phyloP scores from a whole-genome alignment of 176 grass and related monocot species.

The Oryza punctata region DNA sequence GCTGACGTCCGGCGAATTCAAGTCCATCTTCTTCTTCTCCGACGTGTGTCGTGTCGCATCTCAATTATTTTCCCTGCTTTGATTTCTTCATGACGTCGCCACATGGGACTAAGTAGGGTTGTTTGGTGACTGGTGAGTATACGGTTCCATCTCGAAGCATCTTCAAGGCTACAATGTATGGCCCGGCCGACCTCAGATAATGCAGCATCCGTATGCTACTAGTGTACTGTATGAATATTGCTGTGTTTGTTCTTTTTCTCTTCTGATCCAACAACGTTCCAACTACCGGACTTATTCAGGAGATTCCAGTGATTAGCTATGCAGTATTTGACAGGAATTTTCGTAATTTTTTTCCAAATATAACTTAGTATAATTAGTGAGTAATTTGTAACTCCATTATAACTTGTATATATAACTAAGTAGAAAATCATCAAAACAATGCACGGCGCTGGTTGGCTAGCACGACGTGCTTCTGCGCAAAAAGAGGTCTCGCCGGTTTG shows the following conservation, averaged over 20 bases:
- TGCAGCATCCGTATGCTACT: no score
- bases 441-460: no score
- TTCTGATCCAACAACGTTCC: not conserved
- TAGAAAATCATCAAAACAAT: no score
- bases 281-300: not conserved
- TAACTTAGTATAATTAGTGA: no score
- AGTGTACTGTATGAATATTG: not conserved
- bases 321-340: no score
- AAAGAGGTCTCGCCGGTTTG: no score
- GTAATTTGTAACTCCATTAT: no score
- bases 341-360: no score
- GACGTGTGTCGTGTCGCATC: not conserved
- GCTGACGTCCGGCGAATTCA: not conserved
- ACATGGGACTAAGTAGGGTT: not conserved
- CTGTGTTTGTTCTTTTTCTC: not conserved
- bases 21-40: slow-evolving; percentile 18
- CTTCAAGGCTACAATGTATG: not conserved
- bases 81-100: not conserved
- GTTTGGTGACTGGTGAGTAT: slow-evolving; percentile 3
- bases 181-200: no score
- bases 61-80: not conserved
- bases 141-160: slow-evolving; percentile 7
- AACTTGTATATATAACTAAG: no score
- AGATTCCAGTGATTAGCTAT: no score
- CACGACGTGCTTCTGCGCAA: no score